Evolutionary conservation across 768 basidiomycete species (phyloP).

Genomic region (Hydnomerulius pinastri): DNA sequence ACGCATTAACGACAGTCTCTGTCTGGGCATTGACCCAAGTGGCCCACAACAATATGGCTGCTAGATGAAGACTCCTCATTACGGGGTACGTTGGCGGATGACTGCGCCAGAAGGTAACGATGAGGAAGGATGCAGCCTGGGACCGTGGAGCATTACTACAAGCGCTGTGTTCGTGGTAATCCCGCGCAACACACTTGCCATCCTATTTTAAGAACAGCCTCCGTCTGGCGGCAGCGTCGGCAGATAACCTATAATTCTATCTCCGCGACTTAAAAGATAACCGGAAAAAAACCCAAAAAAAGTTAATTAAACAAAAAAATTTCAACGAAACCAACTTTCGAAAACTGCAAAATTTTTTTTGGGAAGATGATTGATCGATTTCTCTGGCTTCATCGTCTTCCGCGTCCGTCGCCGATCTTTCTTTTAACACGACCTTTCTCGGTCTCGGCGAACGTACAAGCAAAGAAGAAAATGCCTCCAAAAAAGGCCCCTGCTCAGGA

Average conservation of each 20-base stretch:
- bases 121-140: constrained; percentile 1
- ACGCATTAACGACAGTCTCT: constrained; percentile 49
- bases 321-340: neutral
- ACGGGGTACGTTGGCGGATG: constrained; percentile 7
- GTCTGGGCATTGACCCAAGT: constrained; percentile 45
- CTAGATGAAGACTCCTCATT: constrained; percentile 18
- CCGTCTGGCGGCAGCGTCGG: constrained; percentile 26
- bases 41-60: constrained; percentile 19
- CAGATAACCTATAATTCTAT: constrained; percentile 14
- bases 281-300: no score
- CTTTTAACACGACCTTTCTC: constrained; percentile 35
- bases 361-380: constrained; percentile 35
- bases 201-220: no score
- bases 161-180: neutral
- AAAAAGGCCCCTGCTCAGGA: constrained; percentile 78
- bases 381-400: constrained; percentile 13
- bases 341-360: constrained; percentile 7
- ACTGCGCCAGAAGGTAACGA: neutral
- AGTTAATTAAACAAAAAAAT: constrained; percentile 5
- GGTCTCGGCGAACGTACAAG: constrained; percentile 35
- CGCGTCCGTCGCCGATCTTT: constrained; percentile 13
- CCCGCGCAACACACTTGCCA: neutral
- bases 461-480: constrained; percentile 83
- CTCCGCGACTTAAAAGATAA: no score
- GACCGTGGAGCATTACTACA: neutral